These are phyloP conservation scores for Nannochloropsis granulata DNA, from an alignment of 108 stramenopile genomes.

Conservation along the genomic window DNA sequence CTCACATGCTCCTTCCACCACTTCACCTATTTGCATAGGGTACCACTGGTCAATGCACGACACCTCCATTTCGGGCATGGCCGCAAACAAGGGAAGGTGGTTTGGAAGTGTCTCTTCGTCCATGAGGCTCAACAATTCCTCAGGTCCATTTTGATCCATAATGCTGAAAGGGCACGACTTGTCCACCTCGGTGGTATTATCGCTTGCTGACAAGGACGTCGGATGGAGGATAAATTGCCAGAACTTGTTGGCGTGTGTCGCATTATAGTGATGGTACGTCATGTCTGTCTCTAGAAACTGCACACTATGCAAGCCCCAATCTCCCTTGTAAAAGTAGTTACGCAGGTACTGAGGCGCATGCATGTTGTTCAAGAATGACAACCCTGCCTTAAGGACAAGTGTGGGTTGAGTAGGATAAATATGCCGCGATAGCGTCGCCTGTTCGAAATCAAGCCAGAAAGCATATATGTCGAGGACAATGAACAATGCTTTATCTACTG, in stretches of 20 bases:
- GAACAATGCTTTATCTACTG: not conserved
- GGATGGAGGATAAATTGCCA: not conserved
- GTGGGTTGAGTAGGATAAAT: not conserved
- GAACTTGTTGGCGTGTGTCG: not conserved
- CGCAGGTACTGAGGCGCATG: not conserved
- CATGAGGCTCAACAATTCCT: too few relatives aligned
- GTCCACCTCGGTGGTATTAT: not conserved
- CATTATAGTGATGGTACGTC: not conserved
- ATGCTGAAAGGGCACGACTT: not conserved
- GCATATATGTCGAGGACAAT: not conserved
- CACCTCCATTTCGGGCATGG: not conserved
- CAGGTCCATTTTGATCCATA: not conserved
- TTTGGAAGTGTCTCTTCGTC: not conserved
- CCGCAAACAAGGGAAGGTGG: not conserved
- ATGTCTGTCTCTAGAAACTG: not conserved
- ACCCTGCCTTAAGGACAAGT: not conserved
- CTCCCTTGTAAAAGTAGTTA: not conserved
- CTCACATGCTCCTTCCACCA: not conserved
- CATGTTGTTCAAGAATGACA: not conserved
- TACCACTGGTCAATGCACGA: not conserved
- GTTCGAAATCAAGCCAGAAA: not conserved
- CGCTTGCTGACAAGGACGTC: not conserved
- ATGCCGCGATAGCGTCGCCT: not conserved
- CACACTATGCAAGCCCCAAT: not conserved
- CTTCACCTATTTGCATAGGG: not conserved